Percentiles rank a stretch among this genome's conserved stretches.
These are phyloP conservation scores for Starmerella tilneyi DNA, from an alignment of 805 yeast genomes.

Conservation along the genomic window DNA sequence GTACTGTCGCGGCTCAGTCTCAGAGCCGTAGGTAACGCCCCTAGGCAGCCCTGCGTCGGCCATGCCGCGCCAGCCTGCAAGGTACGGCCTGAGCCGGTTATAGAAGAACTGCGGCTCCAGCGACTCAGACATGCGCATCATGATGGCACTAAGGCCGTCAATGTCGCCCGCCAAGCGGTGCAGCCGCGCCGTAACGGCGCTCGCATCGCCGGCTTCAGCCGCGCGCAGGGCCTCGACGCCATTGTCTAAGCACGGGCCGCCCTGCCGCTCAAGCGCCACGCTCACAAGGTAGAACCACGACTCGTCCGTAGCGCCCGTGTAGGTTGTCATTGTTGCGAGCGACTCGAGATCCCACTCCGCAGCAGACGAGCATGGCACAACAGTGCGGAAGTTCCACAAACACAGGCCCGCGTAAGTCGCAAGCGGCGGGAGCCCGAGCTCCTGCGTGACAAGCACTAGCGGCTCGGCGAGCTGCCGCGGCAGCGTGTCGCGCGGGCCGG, in stretches of 20 bases:
- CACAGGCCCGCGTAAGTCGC: constrained; percentile 82
- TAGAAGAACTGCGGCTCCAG: constrained; percentile 91
- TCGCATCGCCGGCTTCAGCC: constrained; percentile 40
- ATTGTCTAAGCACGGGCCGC: constrained; percentile 56
- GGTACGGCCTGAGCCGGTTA: constrained; percentile 72
- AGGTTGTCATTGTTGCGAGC: constrained; percentile 69
- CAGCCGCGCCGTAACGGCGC: constrained; percentile 38
- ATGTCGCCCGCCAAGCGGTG: constrained; percentile 64
- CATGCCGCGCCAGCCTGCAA: constrained; percentile 95
- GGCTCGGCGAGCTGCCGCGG: constrained; percentile 68
- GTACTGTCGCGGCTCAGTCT: constrained; percentile 43
- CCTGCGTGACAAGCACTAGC: constrained; percentile 45
- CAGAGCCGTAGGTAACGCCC: constrained; percentile 72
- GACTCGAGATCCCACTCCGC: constrained; percentile 48
- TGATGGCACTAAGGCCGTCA: constrained; percentile 58
- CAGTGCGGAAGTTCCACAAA: constrained; percentile 74
- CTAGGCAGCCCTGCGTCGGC: constrained; percentile 66
- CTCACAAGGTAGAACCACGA: constrained; percentile 88
- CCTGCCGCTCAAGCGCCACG: constrained; percentile 73
- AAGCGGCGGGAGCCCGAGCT: constrained; percentile 68
- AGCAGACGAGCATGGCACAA: constrained; percentile 38
- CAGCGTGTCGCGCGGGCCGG: constrained; percentile 41
- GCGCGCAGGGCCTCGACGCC: constrained; percentile 60
- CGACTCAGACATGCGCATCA: constrained; percentile 81
- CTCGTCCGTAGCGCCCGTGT: constrained; percentile 84